phyloP scores from a whole-genome alignment of 1,284 basidiomycete species.

The Rhodotorula sp. region DNA sequence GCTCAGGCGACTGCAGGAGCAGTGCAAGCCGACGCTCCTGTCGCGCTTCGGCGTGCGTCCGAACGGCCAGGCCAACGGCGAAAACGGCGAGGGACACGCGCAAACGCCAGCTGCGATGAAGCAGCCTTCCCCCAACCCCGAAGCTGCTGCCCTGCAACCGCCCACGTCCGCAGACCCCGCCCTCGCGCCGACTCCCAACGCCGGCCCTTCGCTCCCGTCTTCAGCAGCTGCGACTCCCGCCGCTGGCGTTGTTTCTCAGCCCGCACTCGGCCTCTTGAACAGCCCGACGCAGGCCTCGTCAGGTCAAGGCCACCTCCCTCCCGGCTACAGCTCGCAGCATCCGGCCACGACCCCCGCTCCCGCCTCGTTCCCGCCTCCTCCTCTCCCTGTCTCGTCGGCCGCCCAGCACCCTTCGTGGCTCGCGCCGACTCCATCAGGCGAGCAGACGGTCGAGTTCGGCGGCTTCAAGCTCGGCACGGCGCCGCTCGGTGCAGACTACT shows the following conservation, averaged over 20 bases:
- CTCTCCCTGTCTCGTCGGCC: not conserved
- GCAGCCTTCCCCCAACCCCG: not conserved
- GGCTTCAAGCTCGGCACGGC: slow-evolving; percentile 16
- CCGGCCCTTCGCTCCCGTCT: not conserved
- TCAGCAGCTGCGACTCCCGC: slow-evolving; percentile 1
- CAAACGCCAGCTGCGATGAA: slow-evolving; percentile 3
- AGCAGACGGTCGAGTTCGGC: slow-evolving; percentile 9
- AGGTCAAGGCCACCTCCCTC: not conserved
- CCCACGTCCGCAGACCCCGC: not conserved
- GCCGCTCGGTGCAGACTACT: not conserved
- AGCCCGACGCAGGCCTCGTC: not conserved
- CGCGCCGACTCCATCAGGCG: not conserved
- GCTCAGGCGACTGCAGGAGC: slow-evolving; percentile 32
- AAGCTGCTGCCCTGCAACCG: not conserved
- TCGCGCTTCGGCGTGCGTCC: slow-evolving; percentile 26
- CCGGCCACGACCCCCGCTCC: too few relatives aligned
- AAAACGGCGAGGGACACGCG: not conserved
- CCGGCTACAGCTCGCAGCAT: not conserved
- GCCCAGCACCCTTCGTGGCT: slow-evolving; percentile 2
- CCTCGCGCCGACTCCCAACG: slow-evolving; percentile 7
- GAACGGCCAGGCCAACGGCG: not conserved
- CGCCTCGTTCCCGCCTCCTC: not conserved
- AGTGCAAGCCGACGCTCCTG: slow-evolving; percentile 35
- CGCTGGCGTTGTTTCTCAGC: not conserved
- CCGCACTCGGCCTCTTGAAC: not conserved